These are phyloP conservation scores for Rhizophagus sp. DNA, from an alignment of 192 early-diverging fungal species.

Conservation along the genomic window DNA sequence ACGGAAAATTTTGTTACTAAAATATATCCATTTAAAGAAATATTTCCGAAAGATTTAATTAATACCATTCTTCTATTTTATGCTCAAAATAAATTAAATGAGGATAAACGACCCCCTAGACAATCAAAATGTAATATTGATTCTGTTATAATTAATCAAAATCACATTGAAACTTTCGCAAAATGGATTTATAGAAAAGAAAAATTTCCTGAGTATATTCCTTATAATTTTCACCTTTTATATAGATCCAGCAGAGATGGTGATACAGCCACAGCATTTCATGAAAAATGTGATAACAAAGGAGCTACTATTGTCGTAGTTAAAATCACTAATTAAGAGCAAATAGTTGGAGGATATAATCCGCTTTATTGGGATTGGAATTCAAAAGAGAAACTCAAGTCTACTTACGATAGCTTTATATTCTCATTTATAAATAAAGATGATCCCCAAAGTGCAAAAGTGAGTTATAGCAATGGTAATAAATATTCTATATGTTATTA, in stretches of 20 bases:
- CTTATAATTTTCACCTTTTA: background rate
- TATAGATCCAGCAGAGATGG: background rate
- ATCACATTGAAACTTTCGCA: background rate
- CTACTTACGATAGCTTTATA: no score
- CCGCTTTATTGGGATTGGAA: background rate
- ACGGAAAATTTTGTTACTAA: no score
- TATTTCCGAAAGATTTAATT: background rate
- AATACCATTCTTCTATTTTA: background rate
- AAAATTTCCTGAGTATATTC: background rate
- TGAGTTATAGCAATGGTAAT: background rate
- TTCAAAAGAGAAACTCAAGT: no score
- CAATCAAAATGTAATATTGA: no score
- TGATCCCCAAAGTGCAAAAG: no score
- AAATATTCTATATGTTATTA: background rate
- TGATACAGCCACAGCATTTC: no score
- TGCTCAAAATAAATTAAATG: background rate
- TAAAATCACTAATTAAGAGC: background rate
- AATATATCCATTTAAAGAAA: no score
- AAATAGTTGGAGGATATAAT: slow-evolving; percentile 17
- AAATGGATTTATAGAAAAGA: background rate
- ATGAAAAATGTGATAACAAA: background rate
- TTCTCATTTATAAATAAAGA: background rate
- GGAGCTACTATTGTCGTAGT: background rate
- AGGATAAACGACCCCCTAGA: background rate
- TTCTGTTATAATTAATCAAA: background rate